These are phyloP conservation scores for Astraeus odoratus DNA, from an alignment of 768 basidiomycete species.

Conservation along the genomic window DNA sequence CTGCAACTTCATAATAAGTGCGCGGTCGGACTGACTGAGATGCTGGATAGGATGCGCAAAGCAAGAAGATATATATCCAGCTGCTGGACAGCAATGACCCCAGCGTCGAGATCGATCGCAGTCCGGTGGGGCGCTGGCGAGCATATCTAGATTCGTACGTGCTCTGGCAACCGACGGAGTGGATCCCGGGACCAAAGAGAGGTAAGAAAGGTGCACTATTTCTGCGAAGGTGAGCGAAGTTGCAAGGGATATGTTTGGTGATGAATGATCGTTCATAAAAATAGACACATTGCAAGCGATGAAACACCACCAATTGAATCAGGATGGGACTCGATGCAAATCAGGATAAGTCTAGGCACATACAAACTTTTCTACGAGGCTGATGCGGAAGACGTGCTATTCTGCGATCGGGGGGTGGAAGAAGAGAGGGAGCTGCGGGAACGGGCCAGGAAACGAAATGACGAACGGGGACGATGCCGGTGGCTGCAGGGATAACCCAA, in stretches of 20 bases:
- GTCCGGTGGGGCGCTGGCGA: constrained; percentile 53
- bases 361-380: constrained; percentile 69
- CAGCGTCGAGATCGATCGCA: constrained; percentile 50
- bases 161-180: constrained; percentile 64
- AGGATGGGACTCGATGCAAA: constrained; percentile 22
- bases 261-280: constrained; percentile 31
- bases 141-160: constrained; percentile 72
- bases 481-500: constrained; percentile 22
- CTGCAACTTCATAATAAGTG: not conserved
- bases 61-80: constrained; percentile 52
- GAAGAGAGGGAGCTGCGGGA: constrained; percentile 30
- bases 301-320: constrained; percentile 12
- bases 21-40: not conserved
- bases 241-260: constrained; percentile 10
- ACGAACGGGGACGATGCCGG: constrained; percentile 48
- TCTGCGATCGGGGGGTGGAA: constrained; percentile 30
- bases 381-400: constrained; percentile 53
- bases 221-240: constrained; percentile 48
- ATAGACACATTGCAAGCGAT: constrained; percentile 42
- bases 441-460: constrained; percentile 40
- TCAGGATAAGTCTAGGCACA: constrained; percentile 51
- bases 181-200: constrained; percentile 41
- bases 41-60: constrained; percentile 42
- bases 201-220: constrained; percentile 37
- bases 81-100: constrained; percentile 58